Percentiles rank a stretch among this genome's conserved stretches.
These are phyloP conservation scores for Phytophthora tentaculata DNA, from an alignment of 352 stramenopile species.

Conservation along the genomic window DNA sequence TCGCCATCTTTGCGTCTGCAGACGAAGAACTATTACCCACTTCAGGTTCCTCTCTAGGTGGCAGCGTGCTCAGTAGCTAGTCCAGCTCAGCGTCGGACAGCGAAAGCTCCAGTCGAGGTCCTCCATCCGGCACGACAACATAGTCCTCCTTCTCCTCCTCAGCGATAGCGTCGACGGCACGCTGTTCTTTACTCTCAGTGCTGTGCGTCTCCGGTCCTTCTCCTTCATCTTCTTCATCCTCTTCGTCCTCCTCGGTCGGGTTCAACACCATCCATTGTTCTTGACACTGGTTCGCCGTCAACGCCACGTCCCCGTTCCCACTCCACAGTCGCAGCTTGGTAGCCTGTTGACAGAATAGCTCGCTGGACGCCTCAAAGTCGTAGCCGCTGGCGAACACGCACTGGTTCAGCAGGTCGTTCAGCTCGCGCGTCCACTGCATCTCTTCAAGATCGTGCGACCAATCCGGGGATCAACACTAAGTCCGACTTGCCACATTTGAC, in stretches of 20 bases:
- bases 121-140: constrained; percentile 9
- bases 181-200: not conserved
- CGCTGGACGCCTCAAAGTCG: constrained; percentile 58
- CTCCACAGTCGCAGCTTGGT: constrained; percentile 49
- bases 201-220: constrained; percentile 6
- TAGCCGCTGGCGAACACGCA: constrained; percentile 81
- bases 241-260: constrained; percentile 49
- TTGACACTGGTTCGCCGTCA: constrained; percentile 60
- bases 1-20: constrained; percentile 25
- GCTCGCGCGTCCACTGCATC: constrained; percentile 74
- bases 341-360: constrained; percentile 47
- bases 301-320: constrained; percentile 29
- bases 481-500: constrained; percentile 21
- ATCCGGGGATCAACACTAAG: constrained; percentile 14
- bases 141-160: constrained; percentile 23
- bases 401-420: constrained; percentile 73
- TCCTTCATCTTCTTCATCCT: constrained; percentile 22
- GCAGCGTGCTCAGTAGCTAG: constrained; percentile 52
- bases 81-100: constrained; percentile 67
- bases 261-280: constrained; percentile 79
- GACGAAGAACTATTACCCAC: not conserved
- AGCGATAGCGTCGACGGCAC: not conserved
- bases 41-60: constrained; percentile 14
- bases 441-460: constrained; percentile 18
- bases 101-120: constrained; percentile 59